Conservation (phyloP, 768 basidiomycete species). For the Nidularia sp. region DNA sequence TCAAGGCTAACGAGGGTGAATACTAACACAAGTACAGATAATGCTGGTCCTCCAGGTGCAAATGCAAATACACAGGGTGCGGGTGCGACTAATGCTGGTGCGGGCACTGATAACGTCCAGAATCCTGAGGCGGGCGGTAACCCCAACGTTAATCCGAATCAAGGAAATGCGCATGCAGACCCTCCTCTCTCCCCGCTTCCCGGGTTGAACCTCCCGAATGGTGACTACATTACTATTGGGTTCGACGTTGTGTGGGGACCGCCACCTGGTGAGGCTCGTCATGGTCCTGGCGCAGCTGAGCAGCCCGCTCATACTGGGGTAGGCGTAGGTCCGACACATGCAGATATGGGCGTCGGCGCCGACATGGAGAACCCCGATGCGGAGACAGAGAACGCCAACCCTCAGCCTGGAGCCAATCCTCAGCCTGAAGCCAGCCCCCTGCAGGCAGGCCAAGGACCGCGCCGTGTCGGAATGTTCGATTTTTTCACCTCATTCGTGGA, state of each 20-base stretch:
- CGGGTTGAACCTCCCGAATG: background rate
- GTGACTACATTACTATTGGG: conserved; percentile 31
- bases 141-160: background rate
- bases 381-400: background rate
- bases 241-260: conserved; percentile 31
- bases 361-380: background rate
- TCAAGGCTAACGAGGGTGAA: no score
- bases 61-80: no score
- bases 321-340: background rate
- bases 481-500: no score
- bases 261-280: background rate
- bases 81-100: no score
- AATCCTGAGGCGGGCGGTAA: no score
- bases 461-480: no score
- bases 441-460: no score
- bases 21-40: background rate
- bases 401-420: no score
- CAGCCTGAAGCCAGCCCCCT: no score
- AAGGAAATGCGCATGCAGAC: background rate
- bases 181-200: background rate
- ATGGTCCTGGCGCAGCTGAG: background rate
- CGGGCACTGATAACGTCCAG: no score
- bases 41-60: background rate
- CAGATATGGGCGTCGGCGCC: background rate
- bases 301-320: background rate